Percentiles rank a stretch among this genome's conserved stretches.
Evolutionary conservation across 2,329 filamentous ascomycete genomes (phyloP).

Genomic region (Leptosphaerulina australis): DNA sequence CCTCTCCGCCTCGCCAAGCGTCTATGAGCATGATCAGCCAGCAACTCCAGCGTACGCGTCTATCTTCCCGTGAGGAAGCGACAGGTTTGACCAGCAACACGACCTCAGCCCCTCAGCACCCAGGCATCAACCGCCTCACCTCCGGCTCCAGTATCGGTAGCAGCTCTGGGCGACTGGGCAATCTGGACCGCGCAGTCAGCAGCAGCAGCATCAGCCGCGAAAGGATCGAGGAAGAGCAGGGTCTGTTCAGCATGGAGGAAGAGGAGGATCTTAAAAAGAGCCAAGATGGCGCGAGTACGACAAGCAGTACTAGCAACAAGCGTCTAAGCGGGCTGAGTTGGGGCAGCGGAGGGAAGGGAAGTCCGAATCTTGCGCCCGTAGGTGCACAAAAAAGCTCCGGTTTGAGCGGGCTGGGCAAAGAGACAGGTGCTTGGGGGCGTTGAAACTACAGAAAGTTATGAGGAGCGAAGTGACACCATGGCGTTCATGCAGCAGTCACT

Average conservation of each 20-base stretch:
- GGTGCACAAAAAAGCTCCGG: constrained; percentile 36
- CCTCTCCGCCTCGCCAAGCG: constrained; percentile 62
- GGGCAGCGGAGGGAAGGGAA: constrained; percentile 46
- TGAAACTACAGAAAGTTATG: neutral
- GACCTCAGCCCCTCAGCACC: constrained; percentile 57
- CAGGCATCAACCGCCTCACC: constrained; percentile 65
- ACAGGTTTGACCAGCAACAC: constrained; percentile 13
- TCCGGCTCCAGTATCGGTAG: constrained; percentile 42
- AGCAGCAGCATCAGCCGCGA: constrained; percentile 50
- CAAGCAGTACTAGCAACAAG: constrained; percentile 44
- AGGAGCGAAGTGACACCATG: neutral
- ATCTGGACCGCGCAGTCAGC: constrained; percentile 48
- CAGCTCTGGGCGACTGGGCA: constrained; percentile 37
- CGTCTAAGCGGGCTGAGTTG: constrained; percentile 46
- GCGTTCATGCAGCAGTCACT: neutral
- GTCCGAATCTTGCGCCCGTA: constrained; percentile 44
- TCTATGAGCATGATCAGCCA: constrained; percentile 68
- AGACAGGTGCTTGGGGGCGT: constrained; percentile 28
- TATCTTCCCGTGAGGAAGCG: constrained; percentile 44
- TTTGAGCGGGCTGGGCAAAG: constrained; percentile 30
- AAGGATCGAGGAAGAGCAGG: constrained; percentile 51
- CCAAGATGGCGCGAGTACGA: constrained; percentile 44
- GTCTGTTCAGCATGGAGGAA: constrained; percentile 53
- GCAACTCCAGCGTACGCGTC: constrained; percentile 57
- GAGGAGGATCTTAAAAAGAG: constrained; percentile 45